A percentile compares a stretch with the other conserved stretches of the same genome.
phyloP scores from a whole-genome alignment of 176 grass and related monocot genomes.

The Oryza coarctata region DNA sequence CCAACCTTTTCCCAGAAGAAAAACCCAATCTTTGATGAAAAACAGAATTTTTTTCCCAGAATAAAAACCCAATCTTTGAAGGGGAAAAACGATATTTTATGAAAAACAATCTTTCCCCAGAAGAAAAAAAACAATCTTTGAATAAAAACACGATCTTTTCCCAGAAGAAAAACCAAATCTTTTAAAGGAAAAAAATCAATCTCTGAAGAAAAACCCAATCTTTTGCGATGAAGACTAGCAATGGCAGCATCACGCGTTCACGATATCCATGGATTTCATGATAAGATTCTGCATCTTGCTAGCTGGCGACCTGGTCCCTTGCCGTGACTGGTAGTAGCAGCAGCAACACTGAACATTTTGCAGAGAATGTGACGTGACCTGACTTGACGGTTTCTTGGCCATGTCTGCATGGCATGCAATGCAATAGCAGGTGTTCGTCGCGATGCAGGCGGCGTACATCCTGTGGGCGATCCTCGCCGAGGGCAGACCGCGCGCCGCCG shows the following conservation, averaged over 20 bases:
- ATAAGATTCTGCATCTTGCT: constrained; percentile 29
- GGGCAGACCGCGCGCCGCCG: constrained; percentile 61
- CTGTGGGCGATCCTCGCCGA: constrained; percentile 82
- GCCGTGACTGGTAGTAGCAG: neutral
- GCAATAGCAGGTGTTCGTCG: constrained; percentile 69
- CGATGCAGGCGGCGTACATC: constrained; percentile 87
- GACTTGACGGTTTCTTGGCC: neutral
- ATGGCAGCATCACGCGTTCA: neutral
- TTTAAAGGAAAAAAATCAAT: neutral
- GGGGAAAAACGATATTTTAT: neutral
- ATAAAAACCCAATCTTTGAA: neutral
- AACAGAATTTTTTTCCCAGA: neutral
- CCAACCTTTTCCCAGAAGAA: neutral
- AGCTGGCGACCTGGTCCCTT: neutral
- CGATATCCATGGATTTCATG: constrained; percentile 3
- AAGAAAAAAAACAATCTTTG: neutral
- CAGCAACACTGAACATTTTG: neutral
- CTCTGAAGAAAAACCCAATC: neutral
- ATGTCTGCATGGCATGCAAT: neutral
- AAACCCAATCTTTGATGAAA: neutral
- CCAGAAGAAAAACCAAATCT: neutral
- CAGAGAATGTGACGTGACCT: constrained; percentile 1
- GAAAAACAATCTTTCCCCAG: neutral
- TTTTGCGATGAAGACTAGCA: constrained; percentile 18
- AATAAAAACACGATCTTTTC: neutral